Percentiles rank a stretch among this genome's conserved stretches.
phyloP scores from a whole-genome alignment of 306 rosid species.

The Trifolium subterraneum region DNA sequence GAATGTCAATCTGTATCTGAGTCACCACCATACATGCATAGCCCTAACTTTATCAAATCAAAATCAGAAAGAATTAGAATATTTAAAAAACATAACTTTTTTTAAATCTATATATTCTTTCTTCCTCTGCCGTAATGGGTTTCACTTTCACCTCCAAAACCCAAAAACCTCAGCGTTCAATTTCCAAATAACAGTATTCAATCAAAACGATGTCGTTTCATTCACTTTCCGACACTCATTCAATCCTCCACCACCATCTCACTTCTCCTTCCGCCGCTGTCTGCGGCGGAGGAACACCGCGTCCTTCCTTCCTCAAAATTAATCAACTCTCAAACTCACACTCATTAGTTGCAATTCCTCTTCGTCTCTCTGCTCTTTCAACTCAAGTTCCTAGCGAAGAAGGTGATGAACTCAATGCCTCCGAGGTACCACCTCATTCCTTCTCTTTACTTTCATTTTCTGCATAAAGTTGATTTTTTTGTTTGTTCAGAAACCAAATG shows the following conservation, averaged over 20 bases:
- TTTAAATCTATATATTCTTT: no score
- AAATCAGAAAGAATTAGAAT: no score
- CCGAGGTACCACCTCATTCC: slow-evolving; percentile 11
- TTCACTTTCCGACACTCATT: slow-evolving; percentile 13
- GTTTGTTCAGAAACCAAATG: no score
- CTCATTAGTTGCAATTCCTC: background rate
- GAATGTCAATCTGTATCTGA: no score
- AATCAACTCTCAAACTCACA: background rate
- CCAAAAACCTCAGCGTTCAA: background rate
- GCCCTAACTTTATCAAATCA: no score
- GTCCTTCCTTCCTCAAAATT: slow-evolving; percentile 11
- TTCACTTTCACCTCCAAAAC: no score
- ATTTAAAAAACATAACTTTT: no score
- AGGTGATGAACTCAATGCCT: slow-evolving; percentile 26
- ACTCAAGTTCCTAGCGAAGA: slow-evolving; percentile 5
- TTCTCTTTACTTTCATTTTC: no score
- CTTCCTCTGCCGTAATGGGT: no score
- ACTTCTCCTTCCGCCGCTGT: slow-evolving; percentile 21
- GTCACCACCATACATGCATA: no score
- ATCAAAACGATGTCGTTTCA: slow-evolving; percentile 37
- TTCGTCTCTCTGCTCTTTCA: slow-evolving; percentile 35
- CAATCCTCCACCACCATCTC: slow-evolving; percentile 16
- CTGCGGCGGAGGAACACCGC: background rate
- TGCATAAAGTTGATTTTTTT: no score
- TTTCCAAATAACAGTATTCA: background rate